These are phyloP conservation scores for Melampsora americana DNA, from an alignment of 1,284 basidiomycete species.

Conservation along the genomic window DNA sequence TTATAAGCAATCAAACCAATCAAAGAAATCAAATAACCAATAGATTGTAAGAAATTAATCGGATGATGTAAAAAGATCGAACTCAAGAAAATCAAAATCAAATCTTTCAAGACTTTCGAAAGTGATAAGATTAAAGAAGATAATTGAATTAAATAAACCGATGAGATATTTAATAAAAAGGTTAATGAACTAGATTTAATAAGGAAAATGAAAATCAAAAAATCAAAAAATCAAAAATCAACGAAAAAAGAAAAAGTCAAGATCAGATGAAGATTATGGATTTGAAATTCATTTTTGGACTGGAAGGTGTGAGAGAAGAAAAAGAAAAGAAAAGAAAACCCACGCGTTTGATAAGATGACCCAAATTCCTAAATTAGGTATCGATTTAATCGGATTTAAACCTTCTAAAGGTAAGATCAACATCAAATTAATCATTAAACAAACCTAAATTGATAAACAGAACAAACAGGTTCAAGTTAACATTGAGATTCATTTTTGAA, in stretches of 20 bases:
- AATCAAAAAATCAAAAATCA: background rate
- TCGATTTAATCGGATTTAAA: background rate
- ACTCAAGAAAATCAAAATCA: background rate
- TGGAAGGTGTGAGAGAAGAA: no score
- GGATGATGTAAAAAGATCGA: background rate
- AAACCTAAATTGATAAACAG: background rate
- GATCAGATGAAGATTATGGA: no score
- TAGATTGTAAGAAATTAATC: background rate
- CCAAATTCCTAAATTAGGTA: background rate
- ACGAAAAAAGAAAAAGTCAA: background rate
- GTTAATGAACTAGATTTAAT: conserved; percentile 5
- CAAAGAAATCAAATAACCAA: conserved; percentile 8
- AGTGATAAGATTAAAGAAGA: conserved; percentile 7
- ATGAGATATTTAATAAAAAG: conserved; percentile 4
- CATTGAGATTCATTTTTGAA: no score
- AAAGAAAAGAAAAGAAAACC: background rate
- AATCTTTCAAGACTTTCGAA: conserved; percentile 8
- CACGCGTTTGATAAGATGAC: background rate
- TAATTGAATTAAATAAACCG: background rate
- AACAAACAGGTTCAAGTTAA: background rate
- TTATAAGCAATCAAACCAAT: conserved; percentile 5
- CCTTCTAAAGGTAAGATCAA: conserved; percentile 1
- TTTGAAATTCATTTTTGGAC: no score
- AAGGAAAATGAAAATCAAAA: background rate
- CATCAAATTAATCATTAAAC: background rate